Evolutionary conservation across 2,329 filamentous ascomycete species (phyloP).

Genomic region (Torrubiellomyces zombiae): DNA sequence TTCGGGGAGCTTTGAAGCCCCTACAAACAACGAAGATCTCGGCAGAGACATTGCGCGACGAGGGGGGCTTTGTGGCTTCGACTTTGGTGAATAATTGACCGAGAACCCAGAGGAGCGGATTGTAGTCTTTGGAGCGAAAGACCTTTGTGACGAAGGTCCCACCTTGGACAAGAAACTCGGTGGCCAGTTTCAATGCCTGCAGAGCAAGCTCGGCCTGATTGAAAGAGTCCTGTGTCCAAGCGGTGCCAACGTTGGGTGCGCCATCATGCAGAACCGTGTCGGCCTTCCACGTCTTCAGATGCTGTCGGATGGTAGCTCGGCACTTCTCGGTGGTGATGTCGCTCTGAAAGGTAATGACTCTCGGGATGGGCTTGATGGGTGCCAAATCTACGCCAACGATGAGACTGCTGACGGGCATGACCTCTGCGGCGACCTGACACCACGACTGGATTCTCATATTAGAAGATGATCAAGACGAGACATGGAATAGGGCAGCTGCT

Average conservation of each 20-base stretch:
- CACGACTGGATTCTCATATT: slow-evolving; percentile 45
- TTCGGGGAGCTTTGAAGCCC: slow-evolving; percentile 89
- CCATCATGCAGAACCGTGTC: slow-evolving; percentile 94
- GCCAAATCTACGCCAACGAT: slow-evolving; percentile 90
- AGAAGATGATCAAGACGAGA: background rate
- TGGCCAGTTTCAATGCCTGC: slow-evolving; percentile 82
- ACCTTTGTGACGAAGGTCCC: slow-evolving; percentile 96
- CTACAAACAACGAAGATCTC: slow-evolving; percentile 97
- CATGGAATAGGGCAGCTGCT: slow-evolving; percentile 11
- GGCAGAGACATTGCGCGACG: slow-evolving; percentile 86
- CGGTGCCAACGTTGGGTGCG: slow-evolving; percentile 92
- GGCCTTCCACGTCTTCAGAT: slow-evolving; percentile 91
- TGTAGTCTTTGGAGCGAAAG: slow-evolving; percentile 94
- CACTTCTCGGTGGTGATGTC: slow-evolving; percentile 98
- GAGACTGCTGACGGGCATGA: slow-evolving; percentile 77
- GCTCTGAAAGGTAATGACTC: slow-evolving; percentile 88
- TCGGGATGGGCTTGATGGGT: slow-evolving; percentile 89
- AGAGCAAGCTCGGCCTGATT: slow-evolving; percentile 87
- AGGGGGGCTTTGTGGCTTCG: slow-evolving; percentile 93
- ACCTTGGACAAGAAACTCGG: slow-evolving; percentile 76
- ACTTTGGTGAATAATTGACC: slow-evolving; percentile 92
- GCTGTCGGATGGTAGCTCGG: slow-evolving; percentile 70
- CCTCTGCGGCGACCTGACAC: slow-evolving; percentile 92
- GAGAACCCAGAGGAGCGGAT: slow-evolving; percentile 89
- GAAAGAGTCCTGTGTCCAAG: slow-evolving; percentile 97